Conservation (phyloP, 2,329 filamentous ascomycete species). For the Nemania sp. region DNA sequence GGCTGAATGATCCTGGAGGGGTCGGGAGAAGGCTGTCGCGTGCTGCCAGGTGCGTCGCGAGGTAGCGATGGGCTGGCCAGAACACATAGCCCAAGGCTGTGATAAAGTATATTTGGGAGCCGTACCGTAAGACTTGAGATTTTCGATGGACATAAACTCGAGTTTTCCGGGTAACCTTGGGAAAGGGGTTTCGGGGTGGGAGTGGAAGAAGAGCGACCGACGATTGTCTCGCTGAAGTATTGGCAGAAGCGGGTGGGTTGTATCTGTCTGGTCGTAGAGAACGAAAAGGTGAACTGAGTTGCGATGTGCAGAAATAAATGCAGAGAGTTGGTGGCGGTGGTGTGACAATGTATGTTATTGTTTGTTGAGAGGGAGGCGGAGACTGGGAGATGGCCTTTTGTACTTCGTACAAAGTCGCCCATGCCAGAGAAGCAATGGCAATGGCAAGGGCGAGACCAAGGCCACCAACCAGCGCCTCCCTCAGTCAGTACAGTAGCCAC, state of each 20-base stretch:
- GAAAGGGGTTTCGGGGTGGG: slow-evolving; percentile 53
- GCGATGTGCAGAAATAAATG: slow-evolving; percentile 12
- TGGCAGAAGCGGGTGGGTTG: slow-evolving; percentile 24
- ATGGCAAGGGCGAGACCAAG: too few species aligned
- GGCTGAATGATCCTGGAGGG: slow-evolving; percentile 12
- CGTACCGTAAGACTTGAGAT: slow-evolving; percentile 94
- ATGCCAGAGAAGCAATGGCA: slow-evolving; percentile 18
- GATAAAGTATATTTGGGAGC: too few species aligned
- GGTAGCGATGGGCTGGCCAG: neutral
- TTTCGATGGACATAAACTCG: slow-evolving; percentile 99
- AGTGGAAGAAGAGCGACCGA: slow-evolving; percentile 54
- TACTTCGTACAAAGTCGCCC: slow-evolving; percentile 7
- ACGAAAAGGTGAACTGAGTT: slow-evolving; percentile 5
- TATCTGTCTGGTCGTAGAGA: slow-evolving; percentile 4
- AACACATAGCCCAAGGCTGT: neutral
- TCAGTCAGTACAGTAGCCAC: too few species aligned
- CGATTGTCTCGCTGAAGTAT: slow-evolving; percentile 52
- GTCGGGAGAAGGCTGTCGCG: slow-evolving; percentile 13
- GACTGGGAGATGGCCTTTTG: slow-evolving; percentile 24
- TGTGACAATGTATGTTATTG: slow-evolving; percentile 23
- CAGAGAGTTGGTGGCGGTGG: slow-evolving; percentile 17
- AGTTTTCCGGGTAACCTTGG: slow-evolving; percentile 64
- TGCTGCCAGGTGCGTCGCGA: neutral
- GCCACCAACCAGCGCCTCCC: too few species aligned
- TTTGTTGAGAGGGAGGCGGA: slow-evolving; percentile 16